These are phyloP conservation scores for Solanum raphanifolium DNA, from an alignment of 257 asterid genomes.

Conservation along the genomic window DNA sequence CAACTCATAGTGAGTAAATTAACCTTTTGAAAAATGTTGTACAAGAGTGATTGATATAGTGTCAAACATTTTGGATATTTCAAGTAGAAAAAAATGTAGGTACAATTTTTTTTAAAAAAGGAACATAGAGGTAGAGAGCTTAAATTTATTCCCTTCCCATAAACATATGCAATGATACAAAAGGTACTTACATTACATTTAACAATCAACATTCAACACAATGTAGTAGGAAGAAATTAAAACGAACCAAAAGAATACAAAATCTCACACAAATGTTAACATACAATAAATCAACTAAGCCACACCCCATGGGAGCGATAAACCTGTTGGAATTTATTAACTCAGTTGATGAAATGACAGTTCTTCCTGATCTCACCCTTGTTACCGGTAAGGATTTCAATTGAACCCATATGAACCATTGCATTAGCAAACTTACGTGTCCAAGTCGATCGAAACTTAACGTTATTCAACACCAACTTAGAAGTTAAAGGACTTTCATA, in stretches of 20 bases:
- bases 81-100: background rate
- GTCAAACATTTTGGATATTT: background rate
- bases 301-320: background rate
- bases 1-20: background rate
- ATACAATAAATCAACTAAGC: background rate
- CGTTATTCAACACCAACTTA: constrained; percentile 20
- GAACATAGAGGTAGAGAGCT: background rate
- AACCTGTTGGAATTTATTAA: background rate
- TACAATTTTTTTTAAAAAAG: background rate
- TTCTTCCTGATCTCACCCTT: constrained; percentile 39
- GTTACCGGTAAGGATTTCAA: constrained; percentile 25
- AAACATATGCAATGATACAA: background rate
- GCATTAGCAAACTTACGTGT: constrained; percentile 32
- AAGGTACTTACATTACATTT: background rate
- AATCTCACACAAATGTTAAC: background rate
- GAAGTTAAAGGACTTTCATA: constrained; percentile 18
- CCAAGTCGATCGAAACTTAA: constrained; percentile 9
- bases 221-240: background rate
- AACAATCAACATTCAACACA: background rate
- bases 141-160: background rate
- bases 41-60: background rate
- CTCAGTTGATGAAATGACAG: constrained; percentile 28
- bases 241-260: background rate
- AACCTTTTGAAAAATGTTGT: background rate
- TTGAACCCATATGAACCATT: constrained; percentile 33